Evolutionary conservation across 2,329 filamentous ascomycete species (phyloP), one percentile per base, ranked within the genome.

Genomic region (Colletotrichum sp.): DNA sequence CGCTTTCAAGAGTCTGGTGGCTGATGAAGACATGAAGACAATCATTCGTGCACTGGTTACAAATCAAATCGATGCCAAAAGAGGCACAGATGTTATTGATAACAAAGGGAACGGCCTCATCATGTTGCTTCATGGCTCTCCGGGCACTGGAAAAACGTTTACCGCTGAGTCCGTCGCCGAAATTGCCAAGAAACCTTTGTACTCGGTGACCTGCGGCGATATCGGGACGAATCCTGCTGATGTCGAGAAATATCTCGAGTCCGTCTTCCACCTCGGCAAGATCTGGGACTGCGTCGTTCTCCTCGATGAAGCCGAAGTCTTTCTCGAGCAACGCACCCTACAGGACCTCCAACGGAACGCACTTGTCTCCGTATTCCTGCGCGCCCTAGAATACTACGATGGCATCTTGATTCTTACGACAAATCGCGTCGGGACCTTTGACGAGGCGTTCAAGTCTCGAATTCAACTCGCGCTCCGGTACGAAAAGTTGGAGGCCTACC

Each of bases 261-360:
- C 77, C 1, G 80, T 85, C 2, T 57, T 86, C 5, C 64, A 81
- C 15, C 66, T 86, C 0, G 84, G 80, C 0, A 83, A 80, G 16
- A 78, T 71, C 4, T 85, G 84, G 82, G 80, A 81, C 44, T 83
- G 82, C 26, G 81, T 84, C 1, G 73, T 83, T 1, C 75, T 84
- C 0, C 75, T 83, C 0, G 81, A 84, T 18, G 81, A 81, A 28
- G 80, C 79, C 0, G 82, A 83, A 8, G 78, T 83, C 3, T 80
- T 83, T 30, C 69, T 83, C 3, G 79, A 80, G 21, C 75, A 80
- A 28, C 76, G 82, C n/a, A 78, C 70, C 1, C 55, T 66, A 30
- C 44, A 26, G 5, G 95, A 98, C 79, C 93, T 98, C 63, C 93
- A 96, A 82, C 76, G 82, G 6, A 83, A 83, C 34, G 13, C 28